Evolutionary conservation across 1,139 yeast genomes (phyloP).

Genomic region (Taphrina betulina): DNA sequence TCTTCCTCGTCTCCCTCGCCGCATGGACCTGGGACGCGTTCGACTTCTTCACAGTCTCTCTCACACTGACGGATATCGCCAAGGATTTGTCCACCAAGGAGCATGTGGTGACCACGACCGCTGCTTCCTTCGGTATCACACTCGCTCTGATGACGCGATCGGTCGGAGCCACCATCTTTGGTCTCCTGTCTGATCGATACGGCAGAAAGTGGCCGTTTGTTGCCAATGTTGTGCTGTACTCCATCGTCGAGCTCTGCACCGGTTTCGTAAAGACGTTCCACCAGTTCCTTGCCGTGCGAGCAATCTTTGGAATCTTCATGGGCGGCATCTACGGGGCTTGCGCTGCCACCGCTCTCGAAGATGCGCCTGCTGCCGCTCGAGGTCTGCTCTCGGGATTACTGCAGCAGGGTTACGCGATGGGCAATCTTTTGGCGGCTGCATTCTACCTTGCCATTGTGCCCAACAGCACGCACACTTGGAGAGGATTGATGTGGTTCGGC

Average conservation of each 20-base stretch:
- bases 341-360: constrained; percentile 66
- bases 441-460: constrained; percentile 65
- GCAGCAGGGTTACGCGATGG: constrained; percentile 74
- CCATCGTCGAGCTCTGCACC: constrained; percentile 65
- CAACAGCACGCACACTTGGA: constrained; percentile 62
- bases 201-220: constrained; percentile 75
- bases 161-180: constrained; percentile 64
- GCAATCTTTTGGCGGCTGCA: constrained; percentile 56
- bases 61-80: constrained; percentile 60
- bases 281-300: constrained; percentile 65
- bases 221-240: constrained; percentile 54
- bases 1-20: constrained; percentile 60
- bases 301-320: constrained; percentile 66
- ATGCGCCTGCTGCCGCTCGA: constrained; percentile 64
- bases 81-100: constrained; percentile 52
- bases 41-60: constrained; percentile 67
- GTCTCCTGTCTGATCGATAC: constrained; percentile 62
- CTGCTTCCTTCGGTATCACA: constrained; percentile 61
- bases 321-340: constrained; percentile 72
- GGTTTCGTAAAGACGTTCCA: constrained; percentile 65
- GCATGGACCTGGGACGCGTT: constrained; percentile 83
- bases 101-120: constrained; percentile 54
- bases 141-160: constrained; percentile 64
- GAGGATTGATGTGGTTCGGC: constrained; percentile 76
- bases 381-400: constrained; percentile 66